Conservation (phyloP, 75 land plant genomes). For the Sequoia sempervirens region DNA sequence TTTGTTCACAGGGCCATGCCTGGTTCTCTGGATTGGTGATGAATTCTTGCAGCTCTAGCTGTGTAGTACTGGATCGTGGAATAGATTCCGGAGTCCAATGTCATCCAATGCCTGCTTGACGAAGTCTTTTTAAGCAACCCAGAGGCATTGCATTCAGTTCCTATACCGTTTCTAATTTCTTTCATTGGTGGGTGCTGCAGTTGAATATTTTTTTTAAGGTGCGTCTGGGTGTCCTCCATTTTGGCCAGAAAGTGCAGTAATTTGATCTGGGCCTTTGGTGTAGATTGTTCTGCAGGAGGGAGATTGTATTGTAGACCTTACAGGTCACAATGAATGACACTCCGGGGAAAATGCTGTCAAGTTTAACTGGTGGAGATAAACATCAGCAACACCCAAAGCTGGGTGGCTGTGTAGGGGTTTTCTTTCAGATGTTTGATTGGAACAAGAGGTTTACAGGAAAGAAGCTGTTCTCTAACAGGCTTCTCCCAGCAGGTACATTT, state of each 20-base stretch:
- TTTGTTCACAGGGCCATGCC: neutral
- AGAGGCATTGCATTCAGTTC: neutral
- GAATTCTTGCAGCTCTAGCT: neutral
- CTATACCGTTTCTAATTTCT: neutral
- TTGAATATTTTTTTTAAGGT: neutral
- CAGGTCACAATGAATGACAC: constrained; percentile 9
- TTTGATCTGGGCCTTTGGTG: constrained; percentile 4
- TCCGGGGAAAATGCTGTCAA: constrained; percentile 9
- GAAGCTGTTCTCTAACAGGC: constrained; percentile 56
- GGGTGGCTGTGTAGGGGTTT: constrained; percentile 76
- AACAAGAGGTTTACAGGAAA: constrained; percentile 59
- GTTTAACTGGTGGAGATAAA: constrained; percentile 13
- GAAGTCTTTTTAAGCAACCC: neutral
- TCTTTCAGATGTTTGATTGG: constrained; percentile 83
- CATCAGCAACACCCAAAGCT: constrained; percentile 43
- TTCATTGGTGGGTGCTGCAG: neutral
- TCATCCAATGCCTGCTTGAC: neutral
- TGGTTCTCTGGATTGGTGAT: neutral
- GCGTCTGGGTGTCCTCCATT: neutral
- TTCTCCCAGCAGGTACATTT: constrained; percentile 51
- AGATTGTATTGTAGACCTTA: neutral
- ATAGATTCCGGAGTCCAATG: neutral
- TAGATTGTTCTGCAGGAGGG: neutral
- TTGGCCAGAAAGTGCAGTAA: neutral
- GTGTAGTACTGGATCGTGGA: neutral